These are phyloP conservation scores for Starmerella vaccinii DNA, from an alignment of 805 yeast species.

Conservation along the genomic window DNA sequence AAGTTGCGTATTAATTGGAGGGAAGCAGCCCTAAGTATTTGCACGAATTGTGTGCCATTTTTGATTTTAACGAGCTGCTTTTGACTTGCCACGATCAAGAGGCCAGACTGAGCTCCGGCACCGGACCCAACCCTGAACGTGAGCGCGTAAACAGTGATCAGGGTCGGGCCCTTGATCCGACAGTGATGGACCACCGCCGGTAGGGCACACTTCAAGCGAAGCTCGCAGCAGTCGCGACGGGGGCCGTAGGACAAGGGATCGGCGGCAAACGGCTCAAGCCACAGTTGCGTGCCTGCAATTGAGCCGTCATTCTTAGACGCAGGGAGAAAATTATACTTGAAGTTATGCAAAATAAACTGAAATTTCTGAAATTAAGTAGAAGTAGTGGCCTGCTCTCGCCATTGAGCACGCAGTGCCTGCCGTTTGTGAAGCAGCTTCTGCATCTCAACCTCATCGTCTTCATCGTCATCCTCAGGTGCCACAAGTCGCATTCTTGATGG, in stretches of 20 bases:
- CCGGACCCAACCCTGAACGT: neutral
- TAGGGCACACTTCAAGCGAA: neutral
- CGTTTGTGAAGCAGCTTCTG: conserved; percentile 21
- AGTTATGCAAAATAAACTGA: neutral
- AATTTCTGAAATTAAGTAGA: neutral
- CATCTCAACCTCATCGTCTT: conserved; percentile 23
- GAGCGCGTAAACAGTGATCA: conserved; percentile 5
- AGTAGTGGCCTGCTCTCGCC: conserved; percentile 16
- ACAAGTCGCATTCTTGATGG: conserved; percentile 25
- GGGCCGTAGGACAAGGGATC: neutral
- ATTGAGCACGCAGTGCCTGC: conserved; percentile 20
- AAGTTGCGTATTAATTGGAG: too few relatives aligned
- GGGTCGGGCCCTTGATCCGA: conserved; percentile 7
- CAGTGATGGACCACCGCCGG: neutral
- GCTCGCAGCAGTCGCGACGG: neutral
- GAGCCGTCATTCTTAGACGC: too few relatives aligned
- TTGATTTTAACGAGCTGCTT: too few relatives aligned
- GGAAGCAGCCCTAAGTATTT: too few relatives aligned
- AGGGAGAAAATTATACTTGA: too few relatives aligned
- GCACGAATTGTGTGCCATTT: neutral
- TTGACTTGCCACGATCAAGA: too few relatives aligned
- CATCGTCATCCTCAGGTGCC: conserved; percentile 10
- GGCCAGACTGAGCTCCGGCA: too few relatives aligned
- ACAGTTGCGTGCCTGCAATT: too few relatives aligned
- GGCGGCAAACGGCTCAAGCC: too few relatives aligned